phyloP scores from a whole-genome alignment of 176 grass and related monocot genomes.

The Thinopyrum elongatum region DNA sequence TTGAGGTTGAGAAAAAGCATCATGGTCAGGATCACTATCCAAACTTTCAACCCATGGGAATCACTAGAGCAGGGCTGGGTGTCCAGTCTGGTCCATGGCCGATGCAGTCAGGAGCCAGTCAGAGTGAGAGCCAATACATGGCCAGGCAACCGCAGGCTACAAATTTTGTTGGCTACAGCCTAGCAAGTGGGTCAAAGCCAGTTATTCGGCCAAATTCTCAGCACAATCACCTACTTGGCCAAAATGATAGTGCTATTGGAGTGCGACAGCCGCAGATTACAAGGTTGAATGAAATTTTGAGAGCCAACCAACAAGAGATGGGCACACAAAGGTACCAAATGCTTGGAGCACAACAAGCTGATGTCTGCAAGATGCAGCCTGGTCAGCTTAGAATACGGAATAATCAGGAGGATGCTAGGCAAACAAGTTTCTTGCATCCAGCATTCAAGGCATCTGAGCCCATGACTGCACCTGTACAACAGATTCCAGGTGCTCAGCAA shows the following conservation, averaged over 20 bases:
- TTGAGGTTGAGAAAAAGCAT: not conserved
- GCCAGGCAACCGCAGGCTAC: not conserved
- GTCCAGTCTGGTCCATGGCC: not conserved
- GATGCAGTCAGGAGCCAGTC: not conserved
- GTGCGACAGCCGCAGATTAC: not conserved
- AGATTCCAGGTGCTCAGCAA: not conserved
- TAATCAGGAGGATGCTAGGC: slow-evolving; percentile 11
- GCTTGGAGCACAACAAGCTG: not conserved
- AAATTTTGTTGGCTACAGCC: not conserved
- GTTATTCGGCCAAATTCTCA: not conserved
- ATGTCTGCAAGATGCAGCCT: not conserved
- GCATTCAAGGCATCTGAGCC: not conserved
- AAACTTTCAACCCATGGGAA: not conserved
- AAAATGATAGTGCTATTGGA: not conserved
- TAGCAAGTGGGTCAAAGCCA: not conserved
- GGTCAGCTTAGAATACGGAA: not conserved
- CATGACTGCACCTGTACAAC: not conserved
- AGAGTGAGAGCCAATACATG: not conserved
- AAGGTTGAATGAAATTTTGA: not conserved
- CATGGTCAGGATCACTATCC: not conserved
- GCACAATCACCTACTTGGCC: not conserved
- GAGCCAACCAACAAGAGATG: slow-evolving; percentile 13
- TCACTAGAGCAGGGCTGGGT: not conserved
- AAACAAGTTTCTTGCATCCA: not conserved
- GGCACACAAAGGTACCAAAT: not conserved